Percentiles rank a stretch among this genome's conserved stretches.
phyloP scores from a whole-genome alignment of 2,329 filamentous ascomycete species.

The Kalmusia sp. region DNA sequence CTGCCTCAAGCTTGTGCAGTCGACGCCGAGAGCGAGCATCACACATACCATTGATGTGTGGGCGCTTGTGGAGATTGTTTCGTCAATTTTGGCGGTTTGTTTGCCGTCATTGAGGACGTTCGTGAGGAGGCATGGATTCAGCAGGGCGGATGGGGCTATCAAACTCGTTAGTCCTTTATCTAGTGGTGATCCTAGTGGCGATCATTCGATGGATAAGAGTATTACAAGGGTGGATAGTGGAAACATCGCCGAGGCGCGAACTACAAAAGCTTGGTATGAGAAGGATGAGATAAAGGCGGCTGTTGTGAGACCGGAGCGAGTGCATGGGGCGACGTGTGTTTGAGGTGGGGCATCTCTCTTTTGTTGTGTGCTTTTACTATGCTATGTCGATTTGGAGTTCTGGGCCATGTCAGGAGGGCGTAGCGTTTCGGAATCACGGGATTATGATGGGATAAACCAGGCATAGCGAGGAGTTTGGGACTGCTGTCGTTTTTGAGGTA shows the following conservation, averaged over 20 bases:
- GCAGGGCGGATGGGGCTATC: constrained; percentile 2
- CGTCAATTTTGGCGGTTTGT: constrained; percentile 35
- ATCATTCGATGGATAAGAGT: not conserved
- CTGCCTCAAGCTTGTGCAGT: constrained; percentile 31
- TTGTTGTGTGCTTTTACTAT: not conserved
- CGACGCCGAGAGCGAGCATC: constrained; percentile 30
- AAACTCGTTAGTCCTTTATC: constrained; percentile 3
- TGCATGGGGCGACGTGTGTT: not conserved
- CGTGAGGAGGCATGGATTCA: constrained; percentile 18
- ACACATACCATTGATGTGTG: constrained; percentile 44
- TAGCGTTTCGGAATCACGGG: not conserved
- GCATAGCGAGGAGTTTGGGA: not conserved
- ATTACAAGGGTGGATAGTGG: not conserved
- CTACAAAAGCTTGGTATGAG: constrained; percentile 8
- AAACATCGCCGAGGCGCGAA: not conserved
- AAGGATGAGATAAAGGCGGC: constrained; percentile 8
- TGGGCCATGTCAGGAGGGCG: not conserved
- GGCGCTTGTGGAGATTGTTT: constrained; percentile 41
- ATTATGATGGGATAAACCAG: no score
- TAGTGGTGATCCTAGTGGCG: not conserved
- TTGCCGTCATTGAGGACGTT: constrained; percentile 31
- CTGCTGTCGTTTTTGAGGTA: not conserved
- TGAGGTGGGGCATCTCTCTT: not conserved
- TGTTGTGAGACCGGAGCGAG: constrained; percentile 41
- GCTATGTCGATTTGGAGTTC: not conserved